Percentiles rank a stretch among this genome's conserved stretches.
Conservation (phyloP, 2,329 filamentous ascomycete species). For the Verticillium zaregamsianum region DNA sequence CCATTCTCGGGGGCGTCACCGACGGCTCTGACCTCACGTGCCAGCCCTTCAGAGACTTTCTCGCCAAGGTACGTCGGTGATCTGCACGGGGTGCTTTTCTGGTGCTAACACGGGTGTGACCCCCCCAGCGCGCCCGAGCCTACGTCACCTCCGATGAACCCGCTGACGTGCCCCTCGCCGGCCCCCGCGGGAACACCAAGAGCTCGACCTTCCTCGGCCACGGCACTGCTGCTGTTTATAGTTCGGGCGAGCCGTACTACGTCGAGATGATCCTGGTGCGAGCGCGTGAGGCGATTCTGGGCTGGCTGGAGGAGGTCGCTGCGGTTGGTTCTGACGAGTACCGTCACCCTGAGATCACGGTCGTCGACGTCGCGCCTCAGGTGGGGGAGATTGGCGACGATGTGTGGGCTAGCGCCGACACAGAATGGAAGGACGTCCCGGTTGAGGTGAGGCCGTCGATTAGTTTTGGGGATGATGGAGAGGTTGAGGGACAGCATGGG, state of each 20-base stretch:
- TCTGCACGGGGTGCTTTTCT: too few relatives aligned
- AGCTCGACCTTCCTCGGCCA: conserved; percentile 32
- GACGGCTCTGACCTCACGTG: conserved; percentile 34
- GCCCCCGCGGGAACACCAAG: conserved; percentile 34
- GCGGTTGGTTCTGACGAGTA: conserved; percentile 24
- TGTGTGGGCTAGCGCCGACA: neutral
- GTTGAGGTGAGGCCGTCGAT: conserved; percentile 7
- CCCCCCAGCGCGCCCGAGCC: conserved; percentile 50
- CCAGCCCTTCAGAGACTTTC: conserved; percentile 41
- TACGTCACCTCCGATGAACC: conserved; percentile 54
- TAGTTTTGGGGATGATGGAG: conserved; percentile 14
- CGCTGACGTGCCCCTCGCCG: conserved; percentile 48
- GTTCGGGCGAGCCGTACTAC: conserved; percentile 57
- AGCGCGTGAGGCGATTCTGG: conserved; percentile 49
- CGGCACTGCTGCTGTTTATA: conserved; percentile 62
- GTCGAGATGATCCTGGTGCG: conserved; percentile 59
- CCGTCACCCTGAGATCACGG: conserved; percentile 32
- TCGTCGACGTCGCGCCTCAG: conserved; percentile 17
- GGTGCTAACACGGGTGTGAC: too few relatives aligned
- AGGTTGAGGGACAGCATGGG: conserved; percentile 19
- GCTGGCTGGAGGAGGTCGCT: conserved; percentile 58
- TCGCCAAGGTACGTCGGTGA: conserved; percentile 40
- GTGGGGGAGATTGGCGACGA: conserved; percentile 11
- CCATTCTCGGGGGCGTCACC: conserved; percentile 45
- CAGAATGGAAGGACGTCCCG: conserved; percentile 8